Evolutionary conservation across 306 rosid genomes (phyloP).

Genomic region (Acacia melanoxylon): DNA sequence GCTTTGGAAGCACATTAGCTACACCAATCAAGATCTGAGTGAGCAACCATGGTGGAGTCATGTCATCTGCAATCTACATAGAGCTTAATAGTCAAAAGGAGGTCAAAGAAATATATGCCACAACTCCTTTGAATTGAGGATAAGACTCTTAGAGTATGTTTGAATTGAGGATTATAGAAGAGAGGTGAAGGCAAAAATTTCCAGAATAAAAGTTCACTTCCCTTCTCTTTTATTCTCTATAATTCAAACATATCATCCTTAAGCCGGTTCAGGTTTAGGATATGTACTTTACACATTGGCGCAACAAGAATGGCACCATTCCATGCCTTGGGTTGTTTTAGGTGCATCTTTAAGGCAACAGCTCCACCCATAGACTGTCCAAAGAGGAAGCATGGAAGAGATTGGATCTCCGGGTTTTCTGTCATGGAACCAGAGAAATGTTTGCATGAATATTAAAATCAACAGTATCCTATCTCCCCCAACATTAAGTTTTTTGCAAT

Average conservation of each 20-base stretch:
- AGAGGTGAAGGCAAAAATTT: neutral
- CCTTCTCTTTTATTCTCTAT: neutral
- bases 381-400: constrained; percentile 76
- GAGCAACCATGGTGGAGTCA: constrained; percentile 75
- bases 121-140: neutral
- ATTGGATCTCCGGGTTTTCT: constrained; percentile 58
- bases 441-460: constrained; percentile 8
- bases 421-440: constrained; percentile 33
- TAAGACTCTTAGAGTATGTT: neutral
- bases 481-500: constrained; percentile 11
- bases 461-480: neutral
- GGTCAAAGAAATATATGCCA: constrained; percentile 5
- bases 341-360: constrained; percentile 73
- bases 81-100: constrained; percentile 26
- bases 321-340: constrained; percentile 84
- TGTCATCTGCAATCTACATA: constrained; percentile 83
- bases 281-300: constrained; percentile 93
- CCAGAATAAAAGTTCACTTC: neutral
- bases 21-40: constrained; percentile 57
- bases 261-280: constrained; percentile 26
- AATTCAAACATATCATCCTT: neutral
- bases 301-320: constrained; percentile 89
- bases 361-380: constrained; percentile 98
- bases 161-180: neutral
- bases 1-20: constrained; percentile 79